Percentiles rank a stretch among this genome's conserved stretches.
These are phyloP conservation scores for Gryganskiella cystojenkinii DNA, from an alignment of 192 early-diverging fungal species.

Conservation along the genomic window DNA sequence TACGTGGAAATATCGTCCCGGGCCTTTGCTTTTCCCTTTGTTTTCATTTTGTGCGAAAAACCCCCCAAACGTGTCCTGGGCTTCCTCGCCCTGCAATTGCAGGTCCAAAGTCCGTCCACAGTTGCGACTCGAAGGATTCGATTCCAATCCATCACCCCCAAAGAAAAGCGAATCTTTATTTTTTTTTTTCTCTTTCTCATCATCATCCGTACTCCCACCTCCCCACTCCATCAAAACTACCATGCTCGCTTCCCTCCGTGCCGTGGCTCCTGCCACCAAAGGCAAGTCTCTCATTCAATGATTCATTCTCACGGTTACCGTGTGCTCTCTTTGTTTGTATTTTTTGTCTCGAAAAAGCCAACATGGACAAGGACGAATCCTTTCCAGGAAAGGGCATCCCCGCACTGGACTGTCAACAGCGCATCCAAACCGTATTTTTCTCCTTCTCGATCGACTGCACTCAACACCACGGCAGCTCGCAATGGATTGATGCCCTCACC, in stretches of 20 bases:
- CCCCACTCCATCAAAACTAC: conserved; percentile 1
- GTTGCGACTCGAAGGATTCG: not conserved
- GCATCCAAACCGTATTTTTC: conserved; percentile 8
- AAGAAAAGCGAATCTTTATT: not conserved
- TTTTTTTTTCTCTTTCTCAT: not conserved
- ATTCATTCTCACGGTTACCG: not conserved
- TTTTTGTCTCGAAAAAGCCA: not conserved
- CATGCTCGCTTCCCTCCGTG: conserved; percentile 39
- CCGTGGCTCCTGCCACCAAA: conserved; percentile 35
- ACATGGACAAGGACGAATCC: not conserved
- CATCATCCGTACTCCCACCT: not conserved
- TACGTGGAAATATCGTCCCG: no score
- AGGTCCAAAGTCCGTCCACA: no score
- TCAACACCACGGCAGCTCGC: not conserved
- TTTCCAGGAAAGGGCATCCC: conserved; percentile 5
- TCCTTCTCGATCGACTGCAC: not conserved
- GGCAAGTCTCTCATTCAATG: conserved; percentile 25
- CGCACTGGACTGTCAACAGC: no score
- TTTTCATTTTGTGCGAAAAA: no score
- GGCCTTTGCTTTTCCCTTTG: no score
- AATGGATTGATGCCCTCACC: not conserved
- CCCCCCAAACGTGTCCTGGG: no score
- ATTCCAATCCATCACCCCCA: not conserved
- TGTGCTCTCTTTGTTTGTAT: not conserved
- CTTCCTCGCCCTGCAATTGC: no score